Percentiles rank a stretch among this genome's conserved stretches.
These are phyloP conservation scores for Diaporthe sp. DNA, from an alignment of 2,329 filamentous ascomycete species.

Conservation along the genomic window DNA sequence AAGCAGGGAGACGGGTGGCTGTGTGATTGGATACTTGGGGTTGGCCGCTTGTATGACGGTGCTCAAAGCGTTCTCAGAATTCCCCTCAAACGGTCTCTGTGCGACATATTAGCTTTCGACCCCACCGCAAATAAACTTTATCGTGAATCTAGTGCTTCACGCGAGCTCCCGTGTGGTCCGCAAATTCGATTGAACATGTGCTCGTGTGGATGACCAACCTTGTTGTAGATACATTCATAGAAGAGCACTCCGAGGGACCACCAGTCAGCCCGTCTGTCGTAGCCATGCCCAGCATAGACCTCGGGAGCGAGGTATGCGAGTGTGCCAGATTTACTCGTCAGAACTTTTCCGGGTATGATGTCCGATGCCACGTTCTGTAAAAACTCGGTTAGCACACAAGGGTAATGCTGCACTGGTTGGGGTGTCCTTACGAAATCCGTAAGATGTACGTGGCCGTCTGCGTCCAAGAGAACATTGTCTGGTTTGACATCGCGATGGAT, in stretches of 20 bases:
- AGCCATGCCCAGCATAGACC: constrained; percentile 92
- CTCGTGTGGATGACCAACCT: constrained; percentile 68
- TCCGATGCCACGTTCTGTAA: constrained; percentile 96
- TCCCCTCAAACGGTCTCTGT: constrained; percentile 93
- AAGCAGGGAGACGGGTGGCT: constrained; percentile 87
- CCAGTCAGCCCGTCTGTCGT: constrained; percentile 94
- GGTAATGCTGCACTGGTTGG: constrained; percentile 28
- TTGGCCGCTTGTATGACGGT: constrained; percentile 85
- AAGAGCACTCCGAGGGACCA: constrained; percentile 99
- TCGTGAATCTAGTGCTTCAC: constrained; percentile 30
- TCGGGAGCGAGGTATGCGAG: constrained; percentile 96
- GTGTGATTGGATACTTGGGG: constrained; percentile 92
- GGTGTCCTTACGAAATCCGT: constrained; percentile 87
- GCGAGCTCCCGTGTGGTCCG: constrained; percentile 14
- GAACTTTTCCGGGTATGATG: constrained; percentile 82
- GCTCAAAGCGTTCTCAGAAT: constrained; percentile 84
- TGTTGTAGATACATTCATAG: constrained; percentile 99
- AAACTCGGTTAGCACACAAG: constrained; percentile 51
- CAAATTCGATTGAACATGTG: background rate
- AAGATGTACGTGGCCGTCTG: constrained; percentile 94
- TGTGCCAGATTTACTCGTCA: constrained; percentile 97
- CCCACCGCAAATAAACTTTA: constrained; percentile 9
- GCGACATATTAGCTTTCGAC: constrained; percentile 49
- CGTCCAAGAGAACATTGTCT: constrained; percentile 90
- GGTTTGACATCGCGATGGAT: constrained; percentile 94